phyloP scores from a whole-genome alignment of 2,329 filamentous ascomycete species.

The Microascus cirrosus region DNA sequence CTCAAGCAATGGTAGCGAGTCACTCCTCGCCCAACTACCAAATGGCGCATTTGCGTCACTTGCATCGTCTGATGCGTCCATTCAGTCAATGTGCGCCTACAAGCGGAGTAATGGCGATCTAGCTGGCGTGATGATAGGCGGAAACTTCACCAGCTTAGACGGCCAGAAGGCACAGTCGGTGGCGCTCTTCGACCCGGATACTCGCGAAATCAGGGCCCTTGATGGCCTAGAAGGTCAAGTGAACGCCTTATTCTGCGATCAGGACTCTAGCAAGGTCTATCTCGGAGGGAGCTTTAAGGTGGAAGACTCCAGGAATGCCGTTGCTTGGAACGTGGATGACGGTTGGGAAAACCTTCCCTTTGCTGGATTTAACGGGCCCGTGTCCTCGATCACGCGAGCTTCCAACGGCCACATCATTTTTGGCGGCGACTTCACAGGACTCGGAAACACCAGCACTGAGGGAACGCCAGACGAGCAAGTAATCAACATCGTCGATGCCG shows the following conservation, averaged over 20 bases:
- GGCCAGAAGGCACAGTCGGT: conserved; percentile 65
- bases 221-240: conserved; percentile 76
- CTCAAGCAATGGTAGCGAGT: conserved; percentile 66
- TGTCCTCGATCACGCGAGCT: conserved; percentile 72
- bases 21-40: conserved; percentile 70
- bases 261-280: conserved; percentile 67
- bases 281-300: conserved; percentile 79
- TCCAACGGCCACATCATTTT: conserved; percentile 81
- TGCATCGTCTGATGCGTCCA: conserved; percentile 69
- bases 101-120: conserved; percentile 53
- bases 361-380: conserved; percentile 86
- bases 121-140: conserved; percentile 72
- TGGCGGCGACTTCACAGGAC: conserved; percentile 77
- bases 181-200: conserved; percentile 69
- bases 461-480: conserved; percentile 61
- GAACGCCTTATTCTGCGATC: conserved; percentile 72
- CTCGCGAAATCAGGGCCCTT: conserved; percentile 59
- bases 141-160: conserved; percentile 89
- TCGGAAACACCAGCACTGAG: conserved; percentile 68
- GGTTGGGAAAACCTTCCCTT: conserved; percentile 79
- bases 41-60: conserved; percentile 73
- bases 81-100: conserved; percentile 80
- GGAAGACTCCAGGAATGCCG: conserved; percentile 77
- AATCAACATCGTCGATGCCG: conserved; percentile 74
- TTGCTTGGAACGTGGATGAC: conserved; percentile 60